phyloP scores from a whole-genome alignment of 495 filamentous ascomycete species.

The Penicillium angulare region DNA sequence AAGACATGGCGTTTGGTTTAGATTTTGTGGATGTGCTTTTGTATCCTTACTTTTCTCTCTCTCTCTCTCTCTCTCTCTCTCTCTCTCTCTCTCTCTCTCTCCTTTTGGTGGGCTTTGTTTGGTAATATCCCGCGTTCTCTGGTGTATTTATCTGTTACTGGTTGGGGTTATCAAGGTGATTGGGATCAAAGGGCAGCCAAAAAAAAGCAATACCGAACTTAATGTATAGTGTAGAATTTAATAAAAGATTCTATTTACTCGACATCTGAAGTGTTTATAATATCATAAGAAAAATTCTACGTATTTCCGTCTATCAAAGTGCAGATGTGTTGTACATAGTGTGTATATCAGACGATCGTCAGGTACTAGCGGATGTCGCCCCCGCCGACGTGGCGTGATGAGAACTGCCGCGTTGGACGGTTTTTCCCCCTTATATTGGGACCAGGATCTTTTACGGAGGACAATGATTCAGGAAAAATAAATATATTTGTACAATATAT shows the following conservation, averaged over 20 bases:
- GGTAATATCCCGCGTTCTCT: no score
- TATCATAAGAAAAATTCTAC: no score
- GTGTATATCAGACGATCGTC: constrained; percentile 6
- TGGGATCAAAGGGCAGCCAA: not conserved
- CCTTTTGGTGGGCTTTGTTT: no score
- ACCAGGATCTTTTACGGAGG: no score
- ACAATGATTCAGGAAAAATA: no score
- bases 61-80: no score
- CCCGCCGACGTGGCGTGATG: constrained; percentile 23
- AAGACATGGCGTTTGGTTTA: not conserved
- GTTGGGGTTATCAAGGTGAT: not conserved
- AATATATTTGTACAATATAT: not conserved
- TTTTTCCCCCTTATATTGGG: not conserved
- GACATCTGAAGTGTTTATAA: no score
- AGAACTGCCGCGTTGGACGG: not conserved
- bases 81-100: no score
- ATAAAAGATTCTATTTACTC: not conserved
- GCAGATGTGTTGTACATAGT: not conserved
- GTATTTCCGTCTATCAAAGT: no score
- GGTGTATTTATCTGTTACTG: not conserved
- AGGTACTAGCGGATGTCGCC: constrained; percentile 8
- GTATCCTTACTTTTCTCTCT: not conserved
- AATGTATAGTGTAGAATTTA: constrained; percentile 11
- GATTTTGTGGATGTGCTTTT: not conserved
- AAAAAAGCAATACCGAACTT: not conserved